Evolutionary conservation across 2,329 filamentous ascomycete genomes (phyloP).

Genomic region (Colletotrichum cuscutae): DNA sequence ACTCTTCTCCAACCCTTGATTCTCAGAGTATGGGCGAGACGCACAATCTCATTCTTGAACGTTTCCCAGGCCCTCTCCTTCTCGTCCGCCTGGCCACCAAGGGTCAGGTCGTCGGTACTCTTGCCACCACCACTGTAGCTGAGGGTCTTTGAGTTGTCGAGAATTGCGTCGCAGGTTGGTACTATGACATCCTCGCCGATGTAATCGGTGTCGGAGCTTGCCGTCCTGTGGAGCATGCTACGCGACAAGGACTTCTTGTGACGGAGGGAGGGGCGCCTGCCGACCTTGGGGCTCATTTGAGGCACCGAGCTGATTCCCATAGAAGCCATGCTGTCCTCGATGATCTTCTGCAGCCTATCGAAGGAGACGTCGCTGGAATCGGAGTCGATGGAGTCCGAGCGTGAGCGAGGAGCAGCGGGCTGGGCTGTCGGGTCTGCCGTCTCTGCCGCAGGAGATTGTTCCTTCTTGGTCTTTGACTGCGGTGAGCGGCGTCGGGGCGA

Average conservation of each 20-base stretch:
- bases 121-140: slow-evolving; percentile 70
- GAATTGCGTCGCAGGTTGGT: slow-evolving; percentile 82
- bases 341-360: slow-evolving; percentile 82
- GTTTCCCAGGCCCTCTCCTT: slow-evolving; percentile 82
- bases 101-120: slow-evolving; percentile 52
- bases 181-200: slow-evolving; percentile 84
- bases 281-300: slow-evolving; percentile 52
- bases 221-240: slow-evolving; percentile 55
- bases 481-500: slow-evolving; percentile 52
- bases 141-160: slow-evolving; percentile 92
- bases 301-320: slow-evolving; percentile 60
- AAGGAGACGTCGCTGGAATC: slow-evolving; percentile 79
- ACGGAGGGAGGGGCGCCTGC: slow-evolving; percentile 53
- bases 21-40: slow-evolving; percentile 86
- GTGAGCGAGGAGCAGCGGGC: slow-evolving; percentile 37
- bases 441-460: slow-evolving; percentile 19
- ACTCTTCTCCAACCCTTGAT: slow-evolving; percentile 93
- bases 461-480: slow-evolving; percentile 23
- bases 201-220: slow-evolving; percentile 87
- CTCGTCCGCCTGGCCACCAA: slow-evolving; percentile 58
- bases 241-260: slow-evolving; percentile 51
- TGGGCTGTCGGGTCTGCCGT: slow-evolving; percentile 20
- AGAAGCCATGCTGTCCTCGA: slow-evolving; percentile 72
- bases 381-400: slow-evolving; percentile 69
- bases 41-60: slow-evolving; percentile 94